These are phyloP conservation scores for Monilinia aucupariae DNA, from an alignment of 2,329 filamentous ascomycete species.

Conservation along the genomic window DNA sequence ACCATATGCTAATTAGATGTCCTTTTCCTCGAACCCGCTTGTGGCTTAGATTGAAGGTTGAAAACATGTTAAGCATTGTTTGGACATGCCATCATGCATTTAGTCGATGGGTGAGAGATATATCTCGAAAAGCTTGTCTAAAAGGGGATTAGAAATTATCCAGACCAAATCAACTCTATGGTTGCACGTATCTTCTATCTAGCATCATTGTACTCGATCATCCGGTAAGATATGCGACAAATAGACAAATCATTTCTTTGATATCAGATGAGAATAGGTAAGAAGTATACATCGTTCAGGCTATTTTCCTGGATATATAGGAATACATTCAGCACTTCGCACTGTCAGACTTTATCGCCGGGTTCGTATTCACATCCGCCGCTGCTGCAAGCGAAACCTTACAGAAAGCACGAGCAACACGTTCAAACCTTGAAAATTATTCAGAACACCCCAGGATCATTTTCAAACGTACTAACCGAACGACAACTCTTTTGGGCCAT, in stretches of 20 bases:
- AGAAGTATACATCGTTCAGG: constrained; percentile 7
- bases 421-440: background rate
- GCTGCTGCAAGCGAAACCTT: constrained; percentile 15
- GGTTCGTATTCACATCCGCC: constrained; percentile 17
- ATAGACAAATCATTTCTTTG: background rate
- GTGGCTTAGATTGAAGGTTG: background rate
- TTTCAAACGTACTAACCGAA: constrained; percentile 1
- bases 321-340: background rate
- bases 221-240: background rate
- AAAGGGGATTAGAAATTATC: background rate
- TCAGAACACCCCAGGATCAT: background rate
- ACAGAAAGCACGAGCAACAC: background rate
- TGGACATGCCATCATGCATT: constrained; percentile 13
- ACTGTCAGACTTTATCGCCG: constrained; percentile 10
- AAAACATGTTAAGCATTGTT: constrained; percentile 12
- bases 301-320: constrained; percentile 9
- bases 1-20: constrained; percentile 7
- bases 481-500: background rate
- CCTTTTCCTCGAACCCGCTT: constrained; percentile 1
- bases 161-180: background rate
- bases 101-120: background rate
- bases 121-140: constrained; percentile 1
- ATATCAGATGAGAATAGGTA: background rate
- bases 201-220: background rate
- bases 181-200: background rate